These are phyloP conservation scores for Pyricularia pennisetigena DNA, from an alignment of 2,329 filamentous ascomycete genomes.

Conservation along the genomic window DNA sequence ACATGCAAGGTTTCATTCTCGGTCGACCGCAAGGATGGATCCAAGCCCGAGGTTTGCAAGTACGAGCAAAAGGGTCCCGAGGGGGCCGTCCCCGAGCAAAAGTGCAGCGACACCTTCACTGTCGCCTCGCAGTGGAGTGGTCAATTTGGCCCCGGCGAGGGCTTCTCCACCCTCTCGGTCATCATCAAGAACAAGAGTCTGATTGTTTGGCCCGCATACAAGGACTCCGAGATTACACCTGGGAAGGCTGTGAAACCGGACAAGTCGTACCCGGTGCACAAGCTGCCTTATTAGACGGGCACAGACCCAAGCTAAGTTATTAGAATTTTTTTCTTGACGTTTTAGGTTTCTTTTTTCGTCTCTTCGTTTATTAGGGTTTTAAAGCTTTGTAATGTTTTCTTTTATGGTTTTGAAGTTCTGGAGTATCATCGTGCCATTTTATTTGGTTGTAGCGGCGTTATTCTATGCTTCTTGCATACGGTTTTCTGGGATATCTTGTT, in stretches of 20 bases:
- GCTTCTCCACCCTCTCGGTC: conserved; percentile 46
- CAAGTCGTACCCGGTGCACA: conserved; percentile 24
- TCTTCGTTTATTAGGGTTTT: neutral
- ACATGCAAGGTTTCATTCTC: conserved; percentile 33
- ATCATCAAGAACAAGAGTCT: conserved; percentile 29
- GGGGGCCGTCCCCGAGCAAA: conserved; percentile 25
- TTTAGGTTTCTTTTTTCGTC: neutral
- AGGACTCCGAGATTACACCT: conserved; percentile 34
- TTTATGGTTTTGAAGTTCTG: neutral
- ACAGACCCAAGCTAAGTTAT: neutral
- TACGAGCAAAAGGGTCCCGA: conserved; percentile 25
- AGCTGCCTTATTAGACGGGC: neutral
- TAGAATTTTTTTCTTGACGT: neutral
- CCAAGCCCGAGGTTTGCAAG: conserved; percentile 22
- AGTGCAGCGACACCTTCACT: conserved; percentile 32
- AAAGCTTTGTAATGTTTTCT: neutral
- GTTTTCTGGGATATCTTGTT: neutral
- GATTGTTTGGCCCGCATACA: conserved; percentile 44
- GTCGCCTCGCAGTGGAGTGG: conserved; percentile 45
- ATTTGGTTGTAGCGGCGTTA: neutral
- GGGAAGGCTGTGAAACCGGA: conserved; percentile 37
- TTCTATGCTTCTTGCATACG: neutral
- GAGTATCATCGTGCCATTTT: neutral
- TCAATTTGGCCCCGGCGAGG: conserved; percentile 39
- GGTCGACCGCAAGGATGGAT: conserved; percentile 24